Conservation (phyloP, 371 early-diverging fungal species). For the Mucor saturninus region DNA sequence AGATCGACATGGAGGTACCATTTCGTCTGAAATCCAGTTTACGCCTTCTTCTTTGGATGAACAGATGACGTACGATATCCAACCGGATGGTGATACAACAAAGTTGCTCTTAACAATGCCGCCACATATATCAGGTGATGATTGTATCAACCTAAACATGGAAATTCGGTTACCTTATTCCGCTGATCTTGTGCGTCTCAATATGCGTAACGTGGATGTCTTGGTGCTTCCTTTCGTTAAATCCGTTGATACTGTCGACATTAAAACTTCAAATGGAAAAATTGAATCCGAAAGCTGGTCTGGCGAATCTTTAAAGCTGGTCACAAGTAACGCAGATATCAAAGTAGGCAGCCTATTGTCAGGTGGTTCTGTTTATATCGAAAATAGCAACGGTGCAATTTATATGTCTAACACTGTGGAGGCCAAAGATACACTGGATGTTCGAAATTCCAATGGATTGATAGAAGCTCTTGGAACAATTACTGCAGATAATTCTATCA, state of each 20-base stretch:
- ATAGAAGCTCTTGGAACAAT: conserved; percentile 6
- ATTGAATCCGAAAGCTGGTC: conserved; percentile 12
- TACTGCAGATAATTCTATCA: conserved; percentile 12
- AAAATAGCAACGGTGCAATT: conserved; percentile 12
- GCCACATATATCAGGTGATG: neutral
- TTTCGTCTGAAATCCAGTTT: conserved; percentile 3
- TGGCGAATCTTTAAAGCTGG: conserved; percentile 7
- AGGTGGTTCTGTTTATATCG: conserved; percentile 8
- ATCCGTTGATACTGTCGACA: neutral
- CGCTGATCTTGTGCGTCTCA: neutral
- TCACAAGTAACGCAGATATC: conserved; percentile 10
- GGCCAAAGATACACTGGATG: conserved; percentile 6
- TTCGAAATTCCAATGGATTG: conserved; percentile 12
- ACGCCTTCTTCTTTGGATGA: conserved; percentile 4
- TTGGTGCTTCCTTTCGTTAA: conserved; percentile 20
- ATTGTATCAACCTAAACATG: conserved; percentile 19
- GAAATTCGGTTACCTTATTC: conserved; percentile 23
- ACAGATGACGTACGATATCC: conserved; percentile 10
- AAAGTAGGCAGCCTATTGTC: conserved; percentile 6
- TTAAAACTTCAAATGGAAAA: conserved; percentile 18
- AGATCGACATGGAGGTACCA: conserved; percentile 13
- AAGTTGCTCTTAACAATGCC: conserved; percentile 9
- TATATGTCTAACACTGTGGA: neutral
- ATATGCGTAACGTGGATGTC: conserved; percentile 14
- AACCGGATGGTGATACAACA: conserved; percentile 5